Percentiles rank a stretch among this genome's conserved stretches.
These are phyloP conservation scores for Adansonia gregorii DNA, from an alignment of 441 rosid genomes.

Conservation along the genomic window DNA sequence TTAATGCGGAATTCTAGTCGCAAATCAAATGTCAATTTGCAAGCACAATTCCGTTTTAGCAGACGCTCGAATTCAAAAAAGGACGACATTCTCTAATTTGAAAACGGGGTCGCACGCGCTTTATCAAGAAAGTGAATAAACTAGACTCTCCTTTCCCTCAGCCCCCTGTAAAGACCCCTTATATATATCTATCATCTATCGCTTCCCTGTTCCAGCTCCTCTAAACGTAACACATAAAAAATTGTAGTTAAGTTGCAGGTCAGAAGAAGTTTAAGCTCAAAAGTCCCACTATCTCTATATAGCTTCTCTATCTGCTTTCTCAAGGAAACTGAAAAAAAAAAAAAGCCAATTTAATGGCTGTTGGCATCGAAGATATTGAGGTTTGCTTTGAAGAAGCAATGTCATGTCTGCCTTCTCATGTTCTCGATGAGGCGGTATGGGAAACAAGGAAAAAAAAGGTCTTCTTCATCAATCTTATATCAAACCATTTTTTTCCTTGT, in stretches of 20 bases:
- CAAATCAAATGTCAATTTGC: constrained; percentile 27
- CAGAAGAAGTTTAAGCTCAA: constrained; percentile 63
- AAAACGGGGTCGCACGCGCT: neutral
- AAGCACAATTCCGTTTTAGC: neutral
- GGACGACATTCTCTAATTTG: neutral
- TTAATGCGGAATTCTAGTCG: constrained; percentile 24
- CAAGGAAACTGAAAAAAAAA: constrained; percentile 20
- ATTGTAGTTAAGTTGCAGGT: constrained; percentile 77
- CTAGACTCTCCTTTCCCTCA: neutral
- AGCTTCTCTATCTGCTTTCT: neutral
- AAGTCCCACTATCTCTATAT: constrained; percentile 30
- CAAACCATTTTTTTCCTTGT: neutral
- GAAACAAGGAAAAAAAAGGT: constrained; percentile 44
- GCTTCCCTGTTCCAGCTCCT: neutral
- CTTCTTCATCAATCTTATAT: neutral
- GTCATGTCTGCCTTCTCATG: constrained; percentile 54
- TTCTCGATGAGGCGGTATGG: constrained; percentile 48
- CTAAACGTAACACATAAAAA: constrained; percentile 30
- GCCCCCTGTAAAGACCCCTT: neutral
- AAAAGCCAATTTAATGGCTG: constrained; percentile 33
- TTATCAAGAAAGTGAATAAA: neutral
- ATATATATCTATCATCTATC: neutral
- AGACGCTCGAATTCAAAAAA: neutral
- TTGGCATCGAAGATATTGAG: constrained; percentile 37
- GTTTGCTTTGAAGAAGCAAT: constrained; percentile 55